Evolutionary conservation across 352 stramenopile species (phyloP).

Genomic region (Globisporangium abappressorium): DNA sequence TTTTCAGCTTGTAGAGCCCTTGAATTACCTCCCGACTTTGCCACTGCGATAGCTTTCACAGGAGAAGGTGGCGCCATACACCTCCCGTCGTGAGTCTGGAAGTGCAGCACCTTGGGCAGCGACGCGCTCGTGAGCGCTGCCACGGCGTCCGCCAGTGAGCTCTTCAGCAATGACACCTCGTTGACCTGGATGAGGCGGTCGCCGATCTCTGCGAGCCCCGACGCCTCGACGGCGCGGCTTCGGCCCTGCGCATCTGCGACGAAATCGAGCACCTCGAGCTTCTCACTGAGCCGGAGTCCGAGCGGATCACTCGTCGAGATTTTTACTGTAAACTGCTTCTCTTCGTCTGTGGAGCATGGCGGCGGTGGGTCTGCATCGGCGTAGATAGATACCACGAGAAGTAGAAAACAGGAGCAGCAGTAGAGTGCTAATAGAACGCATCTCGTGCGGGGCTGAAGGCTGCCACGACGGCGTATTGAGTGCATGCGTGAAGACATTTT

Average conservation of each 20-base stretch:
- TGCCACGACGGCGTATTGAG: background rate
- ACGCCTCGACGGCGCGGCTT: constrained; percentile 53
- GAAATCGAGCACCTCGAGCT: constrained; percentile 66
- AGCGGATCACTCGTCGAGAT: constrained; percentile 43
- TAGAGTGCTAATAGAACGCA: background rate
- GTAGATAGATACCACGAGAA: background rate
- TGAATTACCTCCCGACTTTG: background rate
- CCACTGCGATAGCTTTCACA: background rate
- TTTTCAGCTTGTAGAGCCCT: background rate
- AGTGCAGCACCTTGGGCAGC: constrained; percentile 51
- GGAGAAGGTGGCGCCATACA: constrained; percentile 22
- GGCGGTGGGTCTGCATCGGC: background rate
- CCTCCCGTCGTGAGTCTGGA: constrained; percentile 52
- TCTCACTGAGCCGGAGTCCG: constrained; percentile 56
- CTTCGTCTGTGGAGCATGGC: constrained; percentile 19
- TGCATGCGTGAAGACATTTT: too few species aligned
- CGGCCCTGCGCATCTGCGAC: constrained; percentile 50
- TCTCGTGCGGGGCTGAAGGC: background rate
- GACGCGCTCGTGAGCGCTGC: constrained; percentile 31
- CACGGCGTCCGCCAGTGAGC: constrained; percentile 40
- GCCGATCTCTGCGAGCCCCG: constrained; percentile 62
- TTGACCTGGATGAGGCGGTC: constrained; percentile 62
- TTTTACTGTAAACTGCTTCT: constrained; percentile 47
- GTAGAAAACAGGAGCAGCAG: background rate
- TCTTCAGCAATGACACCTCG: constrained; percentile 32